These are phyloP conservation scores for Pythium volutum DNA, from an alignment of 352 stramenopile species.

Conservation along the genomic window DNA sequence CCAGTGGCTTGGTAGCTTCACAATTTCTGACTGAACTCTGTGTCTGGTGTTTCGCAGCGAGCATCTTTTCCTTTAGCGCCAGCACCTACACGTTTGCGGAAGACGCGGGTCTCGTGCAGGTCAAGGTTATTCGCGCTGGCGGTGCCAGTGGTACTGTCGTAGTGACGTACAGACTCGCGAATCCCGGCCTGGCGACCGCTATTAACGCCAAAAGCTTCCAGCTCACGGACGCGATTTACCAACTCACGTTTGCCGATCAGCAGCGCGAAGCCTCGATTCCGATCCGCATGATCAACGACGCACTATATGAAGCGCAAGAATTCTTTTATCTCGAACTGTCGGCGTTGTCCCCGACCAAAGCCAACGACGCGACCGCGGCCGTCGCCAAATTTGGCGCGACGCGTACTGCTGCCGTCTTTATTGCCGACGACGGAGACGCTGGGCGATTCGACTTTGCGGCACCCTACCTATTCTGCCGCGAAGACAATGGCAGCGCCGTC, in stretches of 20 bases:
- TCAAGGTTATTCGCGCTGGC: constrained; percentile 47
- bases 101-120: constrained; percentile 35
- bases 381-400: constrained; percentile 38
- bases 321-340: constrained; percentile 65
- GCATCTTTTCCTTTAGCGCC: constrained; percentile 52
- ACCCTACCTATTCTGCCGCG: constrained; percentile 52
- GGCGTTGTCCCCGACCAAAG: constrained; percentile 31
- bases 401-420: constrained; percentile 38
- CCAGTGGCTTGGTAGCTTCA: neutral
- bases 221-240: constrained; percentile 33
- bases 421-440: constrained; percentile 59
- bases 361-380: constrained; percentile 27
- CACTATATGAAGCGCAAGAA: constrained; percentile 56
- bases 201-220: constrained; percentile 63
- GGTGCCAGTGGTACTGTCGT: constrained; percentile 38
- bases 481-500: constrained; percentile 59
- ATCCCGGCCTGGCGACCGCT: constrained; percentile 44
- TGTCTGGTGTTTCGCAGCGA: constrained; percentile 24
- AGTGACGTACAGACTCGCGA: constrained; percentile 45
- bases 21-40: neutral
- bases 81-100: constrained; percentile 56
- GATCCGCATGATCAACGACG: constrained; percentile 56
- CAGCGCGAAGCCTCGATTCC: constrained; percentile 46
- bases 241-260: constrained; percentile 45
- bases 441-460: constrained; percentile 58